Evolutionary conservation across 495 filamentous ascomycete species (phyloP).

Genomic region (Apodospora peruviana): DNA sequence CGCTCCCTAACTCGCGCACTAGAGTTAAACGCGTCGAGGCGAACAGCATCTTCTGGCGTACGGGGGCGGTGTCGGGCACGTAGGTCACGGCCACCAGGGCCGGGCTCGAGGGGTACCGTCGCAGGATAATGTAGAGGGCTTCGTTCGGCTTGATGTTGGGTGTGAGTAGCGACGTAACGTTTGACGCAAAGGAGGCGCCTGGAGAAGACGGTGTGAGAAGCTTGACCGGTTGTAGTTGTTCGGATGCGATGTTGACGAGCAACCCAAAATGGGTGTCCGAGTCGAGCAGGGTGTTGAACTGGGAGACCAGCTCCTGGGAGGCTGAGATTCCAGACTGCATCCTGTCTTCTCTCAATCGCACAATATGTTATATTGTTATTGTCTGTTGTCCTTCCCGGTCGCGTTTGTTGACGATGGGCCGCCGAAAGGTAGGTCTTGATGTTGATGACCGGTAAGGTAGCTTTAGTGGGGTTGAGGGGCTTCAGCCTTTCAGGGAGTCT

Average conservation of each 20-base stretch:
- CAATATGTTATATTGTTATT: not conserved
- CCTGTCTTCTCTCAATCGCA: slow-evolving; percentile 8
- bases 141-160: slow-evolving; percentile 64
- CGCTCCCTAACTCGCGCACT: slow-evolving; percentile 77
- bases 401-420: no score
- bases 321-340: slow-evolving; percentile 95
- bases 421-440: no score
- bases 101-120: slow-evolving; percentile 50
- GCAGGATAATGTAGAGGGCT: slow-evolving; percentile 80
- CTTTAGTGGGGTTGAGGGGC: not conserved
- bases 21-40: slow-evolving; percentile 82
- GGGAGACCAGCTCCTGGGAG: slow-evolving; percentile 76
- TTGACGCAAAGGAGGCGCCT: slow-evolving; percentile 54
- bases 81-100: slow-evolving; percentile 78
- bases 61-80: slow-evolving; percentile 81
- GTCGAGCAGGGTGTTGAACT: slow-evolving; percentile 70
- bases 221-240: slow-evolving; percentile 61
- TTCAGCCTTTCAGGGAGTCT: not conserved
- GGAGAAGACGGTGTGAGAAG: slow-evolving; percentile 53
- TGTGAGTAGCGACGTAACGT: slow-evolving; percentile 49
- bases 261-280: slow-evolving; percentile 66
- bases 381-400: no score
- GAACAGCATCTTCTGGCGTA: slow-evolving; percentile 94
- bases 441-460: not conserved
- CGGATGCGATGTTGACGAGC: slow-evolving; percentile 70